These are phyloP conservation scores for Fremontodendron californicum DNA, from an alignment of 345 rosid genomes.

Conservation along the genomic window DNA sequence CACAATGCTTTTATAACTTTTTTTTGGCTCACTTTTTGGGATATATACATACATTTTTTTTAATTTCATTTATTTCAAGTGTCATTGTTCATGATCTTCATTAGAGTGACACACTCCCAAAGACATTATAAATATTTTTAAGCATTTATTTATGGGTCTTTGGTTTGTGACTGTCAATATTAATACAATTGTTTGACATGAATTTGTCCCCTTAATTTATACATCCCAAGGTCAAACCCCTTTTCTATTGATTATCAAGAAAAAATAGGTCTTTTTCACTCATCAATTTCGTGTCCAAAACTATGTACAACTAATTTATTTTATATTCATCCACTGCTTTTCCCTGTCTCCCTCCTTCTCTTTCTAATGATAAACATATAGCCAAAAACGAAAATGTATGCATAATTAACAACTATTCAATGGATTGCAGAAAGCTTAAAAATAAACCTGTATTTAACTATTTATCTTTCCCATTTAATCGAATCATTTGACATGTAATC, in stretches of 20 bases:
- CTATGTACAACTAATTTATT: conserved; percentile 29
- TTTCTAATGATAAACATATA: neutral
- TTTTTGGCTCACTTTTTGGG: neutral
- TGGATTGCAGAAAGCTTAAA: neutral
- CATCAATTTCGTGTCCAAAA: conserved; percentile 27
- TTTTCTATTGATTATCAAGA: conserved; percentile 11
- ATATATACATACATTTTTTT: neutral
- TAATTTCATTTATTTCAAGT: neutral
- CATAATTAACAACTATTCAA: neutral
- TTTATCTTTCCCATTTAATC: too few relatives aligned
- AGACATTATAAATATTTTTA: neutral
- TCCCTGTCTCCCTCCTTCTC: neutral
- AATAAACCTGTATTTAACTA: too few relatives aligned
- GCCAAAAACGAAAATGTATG: neutral
- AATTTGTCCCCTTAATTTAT: neutral
- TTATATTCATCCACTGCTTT: conserved; percentile 17
- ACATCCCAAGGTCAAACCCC: conserved; percentile 25
- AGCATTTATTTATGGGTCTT: neutral
- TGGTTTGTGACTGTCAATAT: conserved; percentile 14
- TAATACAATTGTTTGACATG: conserved; percentile 20
- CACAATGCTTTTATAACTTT: neutral
- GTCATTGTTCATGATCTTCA: conserved; percentile 12
- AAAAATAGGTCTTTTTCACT: neutral
- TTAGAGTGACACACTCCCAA: conserved; percentile 10
- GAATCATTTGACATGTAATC: neutral